Evolutionary conservation across 2,329 filamentous ascomycete genomes (phyloP), one percentile per base, ranked within the genome.

Genomic region (Rutstroemia sydowiana): DNA sequence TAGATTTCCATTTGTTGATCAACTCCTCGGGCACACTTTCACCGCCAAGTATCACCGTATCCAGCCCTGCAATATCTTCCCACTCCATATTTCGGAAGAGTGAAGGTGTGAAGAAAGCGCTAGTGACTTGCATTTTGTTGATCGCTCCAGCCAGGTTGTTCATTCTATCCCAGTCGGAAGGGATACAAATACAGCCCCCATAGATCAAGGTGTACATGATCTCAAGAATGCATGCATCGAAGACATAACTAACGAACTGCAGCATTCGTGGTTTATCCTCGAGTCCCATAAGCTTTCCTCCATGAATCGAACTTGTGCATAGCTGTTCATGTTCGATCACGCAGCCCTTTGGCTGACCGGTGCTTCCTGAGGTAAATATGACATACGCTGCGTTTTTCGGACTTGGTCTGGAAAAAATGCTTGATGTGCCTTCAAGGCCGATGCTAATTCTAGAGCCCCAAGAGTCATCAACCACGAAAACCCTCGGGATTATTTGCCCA

Each of bases 361-460:
- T 73, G 5, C 68, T 69, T 0, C 72, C 72, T 1, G 71, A 74
- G 0, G 73, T 75, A 52, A 73, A 75, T 43, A 68, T 69, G 0
- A 75, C 26, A 50, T 71, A 75, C n/a, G 51, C 49, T 2, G 46
- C 48, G 36, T 54, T 51, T 13, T 31, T 43, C 10, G 56, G 45
- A n/a, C 31, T 39, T 13, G 20, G 36, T 16, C 11, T 14, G 9
- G 3, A 11, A 7, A 39, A 14, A 39, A n/a, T 16, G 7, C 16
- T n/a, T 39, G 36, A 14, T 16, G 31, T 32, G 31, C 31, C 36
- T 39, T 16, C n/a, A 39, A n/a, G n/a, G n/a, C n/a, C n/a, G n/a
- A n/a, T n/a, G n/a, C n/a, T n/a, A n/a, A n/a, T n/a, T n/a, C n/a
- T n/a, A n/a, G n/a, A n/a, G n/a, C 10, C 11, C 36, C 9, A 16